Evolutionary conservation across 306 rosid genomes (phyloP), one percentile per base, ranked within the genome.

Genomic region (Aeschynomene evenia): DNA sequence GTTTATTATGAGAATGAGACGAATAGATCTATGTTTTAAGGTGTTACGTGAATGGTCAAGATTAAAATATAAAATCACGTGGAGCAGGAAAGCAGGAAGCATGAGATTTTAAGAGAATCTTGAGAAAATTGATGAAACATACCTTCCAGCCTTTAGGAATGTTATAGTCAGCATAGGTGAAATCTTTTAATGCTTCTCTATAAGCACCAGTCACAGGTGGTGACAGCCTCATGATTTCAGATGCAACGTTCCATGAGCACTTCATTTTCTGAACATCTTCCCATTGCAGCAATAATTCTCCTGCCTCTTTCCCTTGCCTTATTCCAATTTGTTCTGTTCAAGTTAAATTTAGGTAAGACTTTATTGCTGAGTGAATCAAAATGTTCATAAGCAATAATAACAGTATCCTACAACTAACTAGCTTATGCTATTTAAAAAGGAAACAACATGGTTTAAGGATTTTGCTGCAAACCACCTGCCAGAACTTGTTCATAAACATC

Each of bases 91-190:
- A n/a, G n/a, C n/a, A n/a, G n/a, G n/a, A n/a, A n/a, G n/a, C n/a
- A n/a, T n/a, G n/a, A n/a, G n/a, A n/a, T n/a, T n/a, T n/a, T n/a
- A n/a, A n/a, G n/a, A n/a, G 29, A 26, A 26, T 5, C 29, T 26
- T 5, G 5, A 26, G 5, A 26, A 2, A 26, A 26, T 26, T 26
- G 29, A 26, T 2, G 29, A 9, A 40, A 40, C 46, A 40, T 40
- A 86, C 91, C 87, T 84, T 87, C 89, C 85, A 87, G 2, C 86
- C 89, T 65, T 72, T 80, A 2, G 87, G 87, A 62, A 87, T 77
- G 68, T 64, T 56, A 71, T 68, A 87, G 55, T 68, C 81, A 72
- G 82, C 87, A 73, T 84, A 82, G 70, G 75, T 79, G 73, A 87
- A 71, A 66, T 82, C 81, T 53, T 48, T 71, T 14, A 31, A 6